These are phyloP conservation scores for Petrea volubilis DNA, from an alignment of 257 asterid genomes.

Conservation along the genomic window DNA sequence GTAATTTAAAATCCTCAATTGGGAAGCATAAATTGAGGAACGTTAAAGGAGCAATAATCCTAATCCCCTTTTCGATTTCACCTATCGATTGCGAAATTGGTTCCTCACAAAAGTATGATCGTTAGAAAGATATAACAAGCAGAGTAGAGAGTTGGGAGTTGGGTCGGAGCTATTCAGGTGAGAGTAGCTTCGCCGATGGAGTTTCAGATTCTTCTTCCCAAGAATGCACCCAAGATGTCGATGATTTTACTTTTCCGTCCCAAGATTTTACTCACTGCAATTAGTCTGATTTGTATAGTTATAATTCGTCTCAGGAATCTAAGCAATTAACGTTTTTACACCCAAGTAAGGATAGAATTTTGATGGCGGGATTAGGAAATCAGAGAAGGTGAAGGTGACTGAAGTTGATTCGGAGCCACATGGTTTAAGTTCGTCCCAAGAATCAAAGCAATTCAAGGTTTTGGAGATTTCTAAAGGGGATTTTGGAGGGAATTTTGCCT, in stretches of 20 bases:
- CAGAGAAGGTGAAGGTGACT: conserved; percentile 33
- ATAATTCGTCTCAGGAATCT: conserved; percentile 32
- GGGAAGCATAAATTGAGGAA: conserved; percentile 4
- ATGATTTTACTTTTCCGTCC: conserved; percentile 53
- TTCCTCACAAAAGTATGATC: conserved; percentile 33
- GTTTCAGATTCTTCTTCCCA: conserved; percentile 49
- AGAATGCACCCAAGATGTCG: conserved; percentile 62
- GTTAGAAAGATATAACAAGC: conserved; percentile 56
- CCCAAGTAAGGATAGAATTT: conserved; percentile 10
- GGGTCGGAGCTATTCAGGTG: conserved; percentile 38
- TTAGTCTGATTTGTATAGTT: conserved; percentile 39
- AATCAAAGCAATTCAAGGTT: conserved; percentile 26
- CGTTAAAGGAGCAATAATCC: not conserved
- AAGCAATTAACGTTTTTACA: conserved; percentile 17
- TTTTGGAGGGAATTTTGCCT: too few relatives aligned
- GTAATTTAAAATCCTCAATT: conserved; percentile 11
- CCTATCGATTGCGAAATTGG: not conserved
- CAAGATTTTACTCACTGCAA: conserved; percentile 50
- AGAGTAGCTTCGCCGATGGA: conserved; percentile 38
- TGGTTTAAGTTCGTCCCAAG: conserved; percentile 37
- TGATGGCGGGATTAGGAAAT: conserved; percentile 23
- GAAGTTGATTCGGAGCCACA: conserved; percentile 38
- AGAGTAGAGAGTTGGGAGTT: conserved; percentile 45
- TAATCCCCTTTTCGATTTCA: not conserved
- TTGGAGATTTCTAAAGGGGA: conserved; percentile 26